Percentiles rank a stretch among this genome's conserved stretches.
These are phyloP conservation scores for Cucumis variabilis DNA, from an alignment of 331 rosid species.

Conservation along the genomic window DNA sequence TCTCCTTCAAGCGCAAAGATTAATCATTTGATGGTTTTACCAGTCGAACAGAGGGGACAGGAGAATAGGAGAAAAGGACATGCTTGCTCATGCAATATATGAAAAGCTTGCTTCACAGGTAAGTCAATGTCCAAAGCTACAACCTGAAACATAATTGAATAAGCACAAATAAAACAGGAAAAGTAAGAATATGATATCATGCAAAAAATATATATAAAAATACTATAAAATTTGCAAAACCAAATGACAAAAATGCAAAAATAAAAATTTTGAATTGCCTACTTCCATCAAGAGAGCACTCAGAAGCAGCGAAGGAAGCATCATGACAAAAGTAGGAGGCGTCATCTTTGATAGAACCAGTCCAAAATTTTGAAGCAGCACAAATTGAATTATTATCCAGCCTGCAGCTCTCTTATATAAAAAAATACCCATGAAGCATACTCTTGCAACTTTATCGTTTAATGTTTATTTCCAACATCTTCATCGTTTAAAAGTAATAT, in stretches of 20 bases:
- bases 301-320: too few species aligned
- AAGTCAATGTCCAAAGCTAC: conserved; percentile 85
- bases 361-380: conserved; percentile 88
- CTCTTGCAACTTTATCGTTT: conserved; percentile 6
- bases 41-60: background rate
- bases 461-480: too few species aligned
- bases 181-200: background rate
- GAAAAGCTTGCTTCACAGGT: conserved; percentile 98
- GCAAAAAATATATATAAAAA: background rate
- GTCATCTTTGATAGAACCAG: conserved; percentile 80
- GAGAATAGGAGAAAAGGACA: conserved; percentile 5
- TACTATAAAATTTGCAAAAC: too few species aligned
- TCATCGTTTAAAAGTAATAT: too few species aligned
- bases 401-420: conserved; percentile 56
- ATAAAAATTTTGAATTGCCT: conserved; percentile 42
- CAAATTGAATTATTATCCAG: conserved; percentile 72
- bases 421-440: conserved; percentile 34
- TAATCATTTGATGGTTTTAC: background rate
- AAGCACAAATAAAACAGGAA: conserved; percentile 25
- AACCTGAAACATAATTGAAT: conserved; percentile 64
- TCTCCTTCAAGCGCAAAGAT: background rate
- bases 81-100: conserved; percentile 96
- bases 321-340: too few species aligned
- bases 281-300: conserved; percentile 95
- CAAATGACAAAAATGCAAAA: conserved; percentile 14